A percentile compares a stretch with the other conserved stretches of the same genome.
Conservation (phyloP, 2,329 filamentous ascomycete species). For the Arachnomyces sp. region DNA sequence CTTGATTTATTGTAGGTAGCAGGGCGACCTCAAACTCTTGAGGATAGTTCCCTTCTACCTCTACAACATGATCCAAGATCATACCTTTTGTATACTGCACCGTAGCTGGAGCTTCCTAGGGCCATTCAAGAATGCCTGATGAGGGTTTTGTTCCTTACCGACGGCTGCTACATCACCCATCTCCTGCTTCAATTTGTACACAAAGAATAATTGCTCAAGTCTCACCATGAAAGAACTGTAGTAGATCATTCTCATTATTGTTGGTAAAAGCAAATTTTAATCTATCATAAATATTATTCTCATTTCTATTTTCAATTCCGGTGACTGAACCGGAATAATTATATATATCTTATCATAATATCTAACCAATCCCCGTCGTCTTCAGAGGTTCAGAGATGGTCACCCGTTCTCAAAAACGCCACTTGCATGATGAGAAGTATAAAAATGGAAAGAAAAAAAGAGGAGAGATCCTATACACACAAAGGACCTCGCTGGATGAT, state of each 20-base stretch:
- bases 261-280: not conserved
- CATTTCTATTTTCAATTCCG: too few relatives aligned
- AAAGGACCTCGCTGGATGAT: constrained; percentile 1
- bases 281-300: not conserved
- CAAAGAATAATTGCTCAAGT: too few relatives aligned
- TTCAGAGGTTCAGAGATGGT: constrained; percentile 3
- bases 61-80: constrained; percentile 57
- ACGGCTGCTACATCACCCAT: constrained; percentile 52
- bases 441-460: not conserved
- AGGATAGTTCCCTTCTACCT: constrained; percentile 44
- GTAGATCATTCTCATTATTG: too few relatives aligned
- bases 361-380: constrained; percentile 4
- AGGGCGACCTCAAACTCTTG: constrained; percentile 25
- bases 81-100: constrained; percentile 41
- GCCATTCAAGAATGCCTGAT: constrained; percentile 35
- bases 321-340: not conserved
- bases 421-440: not conserved
- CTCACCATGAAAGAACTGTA: too few relatives aligned
- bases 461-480: not conserved
- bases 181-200: too few relatives aligned
- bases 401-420: not conserved
- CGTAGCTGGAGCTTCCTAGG: constrained; percentile 61
- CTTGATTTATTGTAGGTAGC: constrained; percentile 61
- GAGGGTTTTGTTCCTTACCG: constrained; percentile 59
- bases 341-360: not conserved